Evolutionary conservation across 768 basidiomycete genomes (phyloP), one percentile per base, ranked within the genome.

Genomic region (Tylopilus sp.): DNA sequence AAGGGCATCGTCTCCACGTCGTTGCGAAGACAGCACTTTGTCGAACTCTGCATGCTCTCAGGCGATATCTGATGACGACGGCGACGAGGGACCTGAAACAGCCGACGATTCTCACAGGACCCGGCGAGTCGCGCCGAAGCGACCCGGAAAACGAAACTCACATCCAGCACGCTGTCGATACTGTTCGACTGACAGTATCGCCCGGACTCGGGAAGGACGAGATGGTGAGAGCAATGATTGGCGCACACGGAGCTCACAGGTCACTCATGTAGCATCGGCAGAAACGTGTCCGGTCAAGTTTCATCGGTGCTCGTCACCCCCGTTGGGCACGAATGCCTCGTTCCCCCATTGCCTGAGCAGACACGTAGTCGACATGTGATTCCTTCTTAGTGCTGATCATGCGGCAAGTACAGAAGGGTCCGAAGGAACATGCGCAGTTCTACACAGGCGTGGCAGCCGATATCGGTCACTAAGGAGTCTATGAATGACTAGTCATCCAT

Each of bases 381-480:
- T 28, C 17, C 6, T n/a, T n/a, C n/a, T n/a, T n/a, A n/a, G n/a
- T n/a, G n/a, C n/a, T n/a, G n/a, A n/a, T n/a, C 17, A 21, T 30
- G 15, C 28, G 21, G 15, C 12, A 40, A 3, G 4, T 23, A 11
- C 8, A 4, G 13, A 15, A 43, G n/a, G n/a, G n/a, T n/a, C n/a
- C n/a, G n/a, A n/a, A n/a, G n/a, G 46, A 13, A 36, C 44, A 39
- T 64, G 60, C 25, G 48, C 65, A 21, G 53, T 59, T 18, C 62
- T 63, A 4, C 63, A 63, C 28, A 63, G 44, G 39, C 60, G 63
- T 2, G 41, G 20, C 12, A n/a, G 13, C 1, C 48, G 45, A 11
- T 40, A 5, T 4, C 31, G 47, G 40, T 43, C 57, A 13, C 45
- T 50, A 3, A n/a, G 25, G 36, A 1, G 36, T 43, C 28, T 43